These are phyloP conservation scores for Cryptosporidium muris DNA, from an alignment of 169 alveolate species.

Conservation along the genomic window DNA sequence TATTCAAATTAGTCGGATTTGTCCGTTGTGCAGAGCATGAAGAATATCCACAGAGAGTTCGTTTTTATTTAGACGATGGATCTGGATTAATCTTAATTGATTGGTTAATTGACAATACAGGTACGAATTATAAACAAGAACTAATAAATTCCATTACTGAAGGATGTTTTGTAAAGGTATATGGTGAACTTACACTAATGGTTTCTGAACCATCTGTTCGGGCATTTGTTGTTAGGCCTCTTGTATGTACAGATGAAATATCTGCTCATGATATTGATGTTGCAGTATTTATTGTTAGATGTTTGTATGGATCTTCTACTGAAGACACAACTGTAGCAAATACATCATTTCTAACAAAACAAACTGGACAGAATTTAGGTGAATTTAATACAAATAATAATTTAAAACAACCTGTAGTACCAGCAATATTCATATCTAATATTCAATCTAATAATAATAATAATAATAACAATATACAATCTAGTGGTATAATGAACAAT, in stretches of 20 bases:
- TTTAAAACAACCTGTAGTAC: slow-evolving; percentile 15
- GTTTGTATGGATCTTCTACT: neutral
- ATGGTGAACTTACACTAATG: slow-evolving; percentile 61
- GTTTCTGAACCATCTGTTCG: slow-evolving; percentile 68
- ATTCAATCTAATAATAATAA: slow-evolving; percentile 27
- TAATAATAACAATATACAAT: neutral
- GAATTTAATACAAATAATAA: too few species aligned
- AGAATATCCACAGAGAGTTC: slow-evolving; percentile 68
- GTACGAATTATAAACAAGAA: slow-evolving; percentile 58
- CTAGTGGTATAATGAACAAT: neutral
- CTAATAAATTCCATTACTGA: slow-evolving; percentile 52
- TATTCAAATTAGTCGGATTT: slow-evolving; percentile 59
- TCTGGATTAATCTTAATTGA: slow-evolving; percentile 57
- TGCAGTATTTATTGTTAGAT: slow-evolving; percentile 39
- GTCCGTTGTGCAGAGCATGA: slow-evolving; percentile 55
- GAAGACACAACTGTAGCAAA: neutral
- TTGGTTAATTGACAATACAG: slow-evolving; percentile 64
- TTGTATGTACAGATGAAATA: slow-evolving; percentile 68
- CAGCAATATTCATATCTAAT: slow-evolving; percentile 52
- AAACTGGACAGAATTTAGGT: neutral
- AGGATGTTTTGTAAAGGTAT: slow-evolving; percentile 63
- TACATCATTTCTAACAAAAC: neutral
- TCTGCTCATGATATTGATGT: slow-evolving; percentile 63
- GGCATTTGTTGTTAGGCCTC: slow-evolving; percentile 64
- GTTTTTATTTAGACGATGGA: slow-evolving; percentile 68